Evolutionary conservation across 768 basidiomycete species (phyloP).

Genomic region (Agaricus blazei): DNA sequence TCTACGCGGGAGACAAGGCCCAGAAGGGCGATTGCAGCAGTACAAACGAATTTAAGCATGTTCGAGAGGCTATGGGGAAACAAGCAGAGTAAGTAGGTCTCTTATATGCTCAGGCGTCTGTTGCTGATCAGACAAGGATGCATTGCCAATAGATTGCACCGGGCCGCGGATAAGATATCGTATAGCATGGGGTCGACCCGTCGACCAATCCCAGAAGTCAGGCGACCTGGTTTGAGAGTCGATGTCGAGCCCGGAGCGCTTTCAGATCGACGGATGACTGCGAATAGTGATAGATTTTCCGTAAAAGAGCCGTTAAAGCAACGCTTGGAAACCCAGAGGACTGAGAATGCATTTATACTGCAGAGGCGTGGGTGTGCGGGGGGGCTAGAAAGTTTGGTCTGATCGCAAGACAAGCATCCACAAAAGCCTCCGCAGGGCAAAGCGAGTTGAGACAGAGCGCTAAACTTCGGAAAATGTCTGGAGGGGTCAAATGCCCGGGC

Average conservation of each 20-base stretch:
- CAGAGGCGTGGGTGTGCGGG: too few species aligned
- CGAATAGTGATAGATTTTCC: background rate
- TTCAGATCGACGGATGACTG: background rate
- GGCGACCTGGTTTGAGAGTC: background rate
- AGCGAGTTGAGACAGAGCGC: background rate
- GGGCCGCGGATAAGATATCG: background rate
- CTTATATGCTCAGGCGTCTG: background rate
- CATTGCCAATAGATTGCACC: background rate
- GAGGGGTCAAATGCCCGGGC: background rate
- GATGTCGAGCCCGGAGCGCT: background rate
- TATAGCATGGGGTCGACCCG: background rate
- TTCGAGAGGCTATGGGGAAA: background rate
- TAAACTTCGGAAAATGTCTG: conserved; percentile 11
- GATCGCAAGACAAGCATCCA: too few species aligned
- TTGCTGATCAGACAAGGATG: background rate
- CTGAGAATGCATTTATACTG: too few species aligned
- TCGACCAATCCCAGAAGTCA: conserved; percentile 1
- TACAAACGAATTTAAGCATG: conserved; percentile 7
- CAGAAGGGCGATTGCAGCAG: conserved; percentile 1
- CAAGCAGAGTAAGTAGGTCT: background rate
- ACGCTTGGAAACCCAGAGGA: background rate
- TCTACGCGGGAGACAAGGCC: conserved; percentile 14
- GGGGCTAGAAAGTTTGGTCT: too few species aligned
- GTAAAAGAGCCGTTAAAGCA: background rate
- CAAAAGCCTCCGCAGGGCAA: too few species aligned